These are phyloP conservation scores for Eimeria sp. DNA, from an alignment of 169 alveolate genomes.

Conservation along the genomic window DNA sequence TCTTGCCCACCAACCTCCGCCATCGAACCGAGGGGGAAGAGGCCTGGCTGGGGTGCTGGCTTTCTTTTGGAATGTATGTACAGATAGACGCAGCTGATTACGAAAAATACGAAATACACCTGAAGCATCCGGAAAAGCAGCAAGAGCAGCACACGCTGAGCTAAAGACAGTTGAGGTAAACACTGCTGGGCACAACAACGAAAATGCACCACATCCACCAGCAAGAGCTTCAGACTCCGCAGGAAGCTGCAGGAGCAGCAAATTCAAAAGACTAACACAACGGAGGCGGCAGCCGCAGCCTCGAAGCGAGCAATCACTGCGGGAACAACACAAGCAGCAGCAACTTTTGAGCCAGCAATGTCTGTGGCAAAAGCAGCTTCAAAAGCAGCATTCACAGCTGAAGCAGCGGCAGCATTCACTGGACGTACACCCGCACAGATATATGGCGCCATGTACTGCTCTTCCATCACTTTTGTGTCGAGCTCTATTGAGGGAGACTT, in stretches of 20 bases:
- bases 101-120: constrained; percentile 61
- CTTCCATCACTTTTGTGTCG: constrained; percentile 40
- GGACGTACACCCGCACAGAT: constrained; percentile 68
- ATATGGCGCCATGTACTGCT: constrained; percentile 69
- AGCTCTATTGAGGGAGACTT: constrained; percentile 62
- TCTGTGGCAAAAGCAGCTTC: neutral
- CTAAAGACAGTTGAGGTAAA: too few relatives aligned
- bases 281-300: neutral
- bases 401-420: constrained; percentile 8
- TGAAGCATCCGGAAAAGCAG: constrained; percentile 30
- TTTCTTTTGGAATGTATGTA: constrained; percentile 58
- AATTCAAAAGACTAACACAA: neutral
- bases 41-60: constrained; percentile 52
- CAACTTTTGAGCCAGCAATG: neutral
- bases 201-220: too few relatives aligned
- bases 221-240: too few relatives aligned
- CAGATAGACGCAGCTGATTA: constrained; percentile 65
- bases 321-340: constrained; percentile 34
- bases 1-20: constrained; percentile 50
- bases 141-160: neutral
- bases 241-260: neutral
- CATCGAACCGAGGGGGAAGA: constrained; percentile 53
- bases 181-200: neutral
- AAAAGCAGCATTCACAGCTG: neutral
- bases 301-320: neutral